Evolutionary conservation across 345 rosid genomes (phyloP).

Genomic region (Bruguiera gymnorhiza): DNA sequence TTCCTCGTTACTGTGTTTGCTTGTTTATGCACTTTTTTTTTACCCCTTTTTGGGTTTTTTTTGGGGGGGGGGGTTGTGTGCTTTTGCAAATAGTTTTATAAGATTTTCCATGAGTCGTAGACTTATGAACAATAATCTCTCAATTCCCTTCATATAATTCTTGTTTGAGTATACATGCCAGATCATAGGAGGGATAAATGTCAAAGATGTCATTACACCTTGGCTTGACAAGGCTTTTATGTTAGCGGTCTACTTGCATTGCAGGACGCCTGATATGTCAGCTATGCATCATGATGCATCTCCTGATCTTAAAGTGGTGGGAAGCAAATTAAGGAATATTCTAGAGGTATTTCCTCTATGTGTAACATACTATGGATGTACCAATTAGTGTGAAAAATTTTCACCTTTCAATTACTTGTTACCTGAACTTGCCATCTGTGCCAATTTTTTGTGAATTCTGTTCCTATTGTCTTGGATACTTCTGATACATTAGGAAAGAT

Average conservation of each 20-base stretch:
- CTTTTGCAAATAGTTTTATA: no score
- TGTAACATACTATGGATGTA: conserved; percentile 1
- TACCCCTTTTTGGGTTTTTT: no score
- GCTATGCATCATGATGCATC: conserved; percentile 78
- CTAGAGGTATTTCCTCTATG: conserved; percentile 45
- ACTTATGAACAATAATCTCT: no score
- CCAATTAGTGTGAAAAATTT: not conserved
- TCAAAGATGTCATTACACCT: not conserved
- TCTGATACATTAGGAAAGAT: not conserved
- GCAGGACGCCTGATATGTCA: conserved; percentile 75
- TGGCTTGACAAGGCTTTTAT: no score
- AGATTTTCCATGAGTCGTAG: no score
- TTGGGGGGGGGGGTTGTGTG: no score
- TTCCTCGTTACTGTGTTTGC: no score
- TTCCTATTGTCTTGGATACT: not conserved
- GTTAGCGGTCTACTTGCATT: not conserved
- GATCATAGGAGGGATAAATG: not conserved
- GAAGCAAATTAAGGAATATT: conserved; percentile 51
- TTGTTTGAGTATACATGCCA: no score
- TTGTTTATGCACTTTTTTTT: no score
- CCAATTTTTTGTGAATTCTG: not conserved
- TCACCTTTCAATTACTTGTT: not conserved
- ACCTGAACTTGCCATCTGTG: not conserved
- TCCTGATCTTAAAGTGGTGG: conserved; percentile 66
- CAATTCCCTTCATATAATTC: no score